These are phyloP conservation scores for Chaetomium fimeti DNA, from an alignment of 495 filamentous ascomycete genomes.

Conservation along the genomic window DNA sequence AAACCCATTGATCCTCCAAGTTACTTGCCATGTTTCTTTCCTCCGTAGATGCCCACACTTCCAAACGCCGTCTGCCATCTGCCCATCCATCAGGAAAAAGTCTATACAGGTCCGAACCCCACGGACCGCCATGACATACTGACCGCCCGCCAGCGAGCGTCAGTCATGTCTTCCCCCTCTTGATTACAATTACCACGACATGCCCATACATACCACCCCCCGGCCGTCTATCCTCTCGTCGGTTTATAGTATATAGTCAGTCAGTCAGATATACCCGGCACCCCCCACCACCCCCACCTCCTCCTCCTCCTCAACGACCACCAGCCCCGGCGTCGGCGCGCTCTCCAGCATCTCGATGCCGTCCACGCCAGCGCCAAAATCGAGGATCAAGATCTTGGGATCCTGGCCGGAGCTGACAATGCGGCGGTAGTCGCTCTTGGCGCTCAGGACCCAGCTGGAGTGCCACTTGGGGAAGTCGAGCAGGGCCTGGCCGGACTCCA, in stretches of 20 bases:
- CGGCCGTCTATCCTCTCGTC: background rate
- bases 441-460: conserved; percentile 90
- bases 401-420: conserved; percentile 94
- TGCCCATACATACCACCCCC: background rate
- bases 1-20: background rate
- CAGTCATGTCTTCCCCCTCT: background rate
- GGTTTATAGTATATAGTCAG: too few relatives aligned
- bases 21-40: background rate
- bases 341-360: conserved; percentile 56
- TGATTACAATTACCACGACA: conserved; percentile 9
- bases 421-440: conserved; percentile 89
- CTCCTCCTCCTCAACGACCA: background rate
- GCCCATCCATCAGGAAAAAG: background rate
- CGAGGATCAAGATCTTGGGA: conserved; percentile 84
- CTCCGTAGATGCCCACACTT: too few relatives aligned
- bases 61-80: background rate
- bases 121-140: background rate
- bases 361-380: conserved; percentile 65
- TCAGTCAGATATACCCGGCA: background rate
- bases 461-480: conserved; percentile 86
- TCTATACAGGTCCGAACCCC: too few relatives aligned
- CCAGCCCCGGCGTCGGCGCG: background rate
- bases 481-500: conserved; percentile 67
- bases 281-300: background rate
- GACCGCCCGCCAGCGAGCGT: background rate